Evolutionary conservation across 805 yeast genomes (phyloP), one percentile per base, ranked within the genome.

Genomic region (Metschnikowia arizonensis): DNA sequence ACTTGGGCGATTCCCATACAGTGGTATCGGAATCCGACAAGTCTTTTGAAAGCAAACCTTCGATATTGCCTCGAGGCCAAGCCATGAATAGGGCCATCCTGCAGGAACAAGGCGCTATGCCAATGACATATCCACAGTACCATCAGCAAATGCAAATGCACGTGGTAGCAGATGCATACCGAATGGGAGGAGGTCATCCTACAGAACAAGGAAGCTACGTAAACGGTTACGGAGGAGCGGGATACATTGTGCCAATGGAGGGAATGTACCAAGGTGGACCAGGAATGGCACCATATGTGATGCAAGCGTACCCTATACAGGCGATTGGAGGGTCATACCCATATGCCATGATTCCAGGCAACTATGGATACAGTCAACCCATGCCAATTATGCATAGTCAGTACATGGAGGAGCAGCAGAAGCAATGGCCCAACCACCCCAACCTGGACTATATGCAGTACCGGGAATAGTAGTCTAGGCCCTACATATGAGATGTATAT

Each of bases 251-350:
- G 7, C 23, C 32, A 9, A 12, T 37, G 33, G 19, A 17, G 26
- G 40, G 32, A 7, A 37, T 37, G 40, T 12, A 26, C n/a, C 40
- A 25, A 17, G 40, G 36, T 4, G 36, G 40, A 5, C 23, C 40
- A 3, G 33, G 17, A 19, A 37, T 37, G 33, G 33, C 33, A 5
- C 19, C 40, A 4, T 37, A 37, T 19, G 17, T 7, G 12, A 23
- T 34, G 38, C 36, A 12, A 21, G 38, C 29, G 29, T 37, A 37
- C 19, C 32, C 33, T 14, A 37, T 37, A 17, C 40, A 37, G 26
- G 33, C 25, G 26, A 37, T 37, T 31, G 32, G 32, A 18, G 38
- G 38, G 9, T 33, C 40, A 15, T 28, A 26, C 33, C 25, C 33
- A 7, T 37, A 37, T 19, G 19, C 33, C 33, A 18, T 18, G 33